These are phyloP conservation scores for Euphorbia lathyris DNA, from an alignment of 345 rosid species.

Conservation along the genomic window DNA sequence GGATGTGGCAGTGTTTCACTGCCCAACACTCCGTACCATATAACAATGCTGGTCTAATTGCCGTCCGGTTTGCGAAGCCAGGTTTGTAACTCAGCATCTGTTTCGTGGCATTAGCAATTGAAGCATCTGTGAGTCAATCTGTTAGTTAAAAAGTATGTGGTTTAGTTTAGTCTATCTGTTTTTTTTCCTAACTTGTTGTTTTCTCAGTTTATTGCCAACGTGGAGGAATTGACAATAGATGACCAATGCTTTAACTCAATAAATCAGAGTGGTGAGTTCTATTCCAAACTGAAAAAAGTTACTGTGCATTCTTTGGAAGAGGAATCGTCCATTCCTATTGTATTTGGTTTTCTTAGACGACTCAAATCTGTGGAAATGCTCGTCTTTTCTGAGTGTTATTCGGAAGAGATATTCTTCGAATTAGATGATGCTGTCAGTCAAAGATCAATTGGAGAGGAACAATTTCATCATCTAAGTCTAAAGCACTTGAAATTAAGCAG, in stretches of 20 bases:
- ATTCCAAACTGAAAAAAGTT: neutral
- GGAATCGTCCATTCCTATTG: slow-evolving; percentile 3
- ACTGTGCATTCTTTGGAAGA: neutral
- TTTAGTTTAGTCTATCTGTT: too few species aligned
- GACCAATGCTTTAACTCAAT: neutral
- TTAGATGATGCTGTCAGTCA: neutral
- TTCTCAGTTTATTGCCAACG: neutral
- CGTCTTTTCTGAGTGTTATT: neutral
- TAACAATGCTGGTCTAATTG: too few species aligned
- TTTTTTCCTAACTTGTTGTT: too few species aligned
- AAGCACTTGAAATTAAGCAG: rapidly evolving
- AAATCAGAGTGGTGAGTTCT: neutral
- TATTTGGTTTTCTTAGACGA: neutral
- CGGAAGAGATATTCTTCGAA: slow-evolving; percentile 14
- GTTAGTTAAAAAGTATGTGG: too few species aligned
- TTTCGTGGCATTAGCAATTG: too few species aligned
- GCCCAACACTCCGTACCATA: too few species aligned
- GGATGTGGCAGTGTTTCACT: too few species aligned
- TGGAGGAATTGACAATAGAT: slow-evolving; percentile 1
- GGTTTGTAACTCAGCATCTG: too few species aligned
- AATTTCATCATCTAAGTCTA: neutral
- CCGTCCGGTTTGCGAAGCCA: too few species aligned
- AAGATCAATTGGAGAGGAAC: too few species aligned
- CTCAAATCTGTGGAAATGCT: slow-evolving; percentile 16
- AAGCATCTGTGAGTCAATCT: too few species aligned